These are phyloP conservation scores for Stentor coeruleus DNA, from an alignment of 73 alveolate genomes.

Conservation along the genomic window DNA sequence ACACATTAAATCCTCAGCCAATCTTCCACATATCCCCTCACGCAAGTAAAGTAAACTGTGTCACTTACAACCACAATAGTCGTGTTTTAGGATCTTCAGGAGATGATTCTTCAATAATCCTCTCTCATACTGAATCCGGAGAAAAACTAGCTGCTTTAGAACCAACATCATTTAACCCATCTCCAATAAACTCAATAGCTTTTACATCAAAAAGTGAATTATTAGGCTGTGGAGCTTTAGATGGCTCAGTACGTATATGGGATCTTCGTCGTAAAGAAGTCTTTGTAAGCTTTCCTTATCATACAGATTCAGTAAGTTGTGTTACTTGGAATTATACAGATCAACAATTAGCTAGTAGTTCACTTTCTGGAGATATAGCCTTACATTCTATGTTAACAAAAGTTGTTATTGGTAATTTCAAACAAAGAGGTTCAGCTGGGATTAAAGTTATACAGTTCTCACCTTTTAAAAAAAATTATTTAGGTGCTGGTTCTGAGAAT, in stretches of 20 bases:
- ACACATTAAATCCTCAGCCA: constrained; percentile 26
- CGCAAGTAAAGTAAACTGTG: constrained; percentile 45
- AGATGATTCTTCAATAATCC: constrained; percentile 55
- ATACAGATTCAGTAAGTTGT: constrained; percentile 28
- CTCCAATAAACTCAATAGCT: constrained; percentile 52
- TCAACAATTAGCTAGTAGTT: constrained; percentile 37
- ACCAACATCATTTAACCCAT: constrained; percentile 22
- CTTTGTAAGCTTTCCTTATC: constrained; percentile 35
- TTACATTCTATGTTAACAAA: constrained; percentile 27
- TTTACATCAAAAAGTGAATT: constrained; percentile 44
- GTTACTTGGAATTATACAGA: constrained; percentile 47
- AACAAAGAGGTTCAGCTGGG: constrained; percentile 26
- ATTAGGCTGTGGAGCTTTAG: constrained; percentile 73
- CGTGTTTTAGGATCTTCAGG: constrained; percentile 52
- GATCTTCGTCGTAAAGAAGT: constrained; percentile 67
- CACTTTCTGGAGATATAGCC: constrained; percentile 28
- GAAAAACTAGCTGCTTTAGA: constrained; percentile 26
- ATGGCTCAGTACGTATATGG: constrained; percentile 82
- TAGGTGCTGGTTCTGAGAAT: constrained; percentile 53
- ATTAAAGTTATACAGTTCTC: constrained; percentile 39
- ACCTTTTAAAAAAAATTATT: constrained; percentile 30
- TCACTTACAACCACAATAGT: constrained; percentile 45
- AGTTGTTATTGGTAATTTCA: constrained; percentile 27
- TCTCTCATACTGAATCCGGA: constrained; percentile 37
- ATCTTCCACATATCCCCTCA: constrained; percentile 29